A percentile compares a stretch with the other conserved stretches of the same genome.
Evolutionary conservation across 78 protist genomes (phyloP).

Genomic region (Trichosphaerium sp.): DNA sequence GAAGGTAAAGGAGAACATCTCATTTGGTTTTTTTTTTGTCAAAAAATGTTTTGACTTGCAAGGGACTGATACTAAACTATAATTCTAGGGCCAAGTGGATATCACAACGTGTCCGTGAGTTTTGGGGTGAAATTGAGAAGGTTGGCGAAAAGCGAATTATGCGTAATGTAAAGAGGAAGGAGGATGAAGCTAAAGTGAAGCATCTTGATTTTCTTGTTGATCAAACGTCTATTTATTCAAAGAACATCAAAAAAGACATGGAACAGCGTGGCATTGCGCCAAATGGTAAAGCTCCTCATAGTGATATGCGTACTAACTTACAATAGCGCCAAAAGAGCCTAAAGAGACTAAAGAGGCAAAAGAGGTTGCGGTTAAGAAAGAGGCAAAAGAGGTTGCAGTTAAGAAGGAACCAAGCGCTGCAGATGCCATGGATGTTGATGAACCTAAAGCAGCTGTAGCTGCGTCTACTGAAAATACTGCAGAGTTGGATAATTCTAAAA

Average conservation of each 20-base stretch:
- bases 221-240: slow-evolving; percentile 9
- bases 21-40: no score
- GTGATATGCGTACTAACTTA: neutral
- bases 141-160: slow-evolving; percentile 24
- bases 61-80: no score
- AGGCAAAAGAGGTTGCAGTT: neutral
- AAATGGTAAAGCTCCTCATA: neutral
- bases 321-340: neutral
- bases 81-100: neutral
- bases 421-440: neutral
- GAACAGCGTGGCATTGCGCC: neutral
- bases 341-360: neutral
- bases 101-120: slow-evolving; percentile 17
- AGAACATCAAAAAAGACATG: neutral
- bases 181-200: slow-evolving; percentile 9
- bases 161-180: neutral
- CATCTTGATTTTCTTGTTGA: slow-evolving; percentile 67
- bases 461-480: neutral
- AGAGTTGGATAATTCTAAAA: slow-evolving; percentile 4
- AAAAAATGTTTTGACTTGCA: no score
- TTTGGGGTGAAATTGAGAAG: slow-evolving; percentile 36
- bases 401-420: neutral
- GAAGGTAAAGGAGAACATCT: slow-evolving; percentile 7
- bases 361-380: neutral
- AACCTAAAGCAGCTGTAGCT: neutral